Conservation (phyloP, 139 green algal species). For the Tetradesmus lagerheimii region DNA sequence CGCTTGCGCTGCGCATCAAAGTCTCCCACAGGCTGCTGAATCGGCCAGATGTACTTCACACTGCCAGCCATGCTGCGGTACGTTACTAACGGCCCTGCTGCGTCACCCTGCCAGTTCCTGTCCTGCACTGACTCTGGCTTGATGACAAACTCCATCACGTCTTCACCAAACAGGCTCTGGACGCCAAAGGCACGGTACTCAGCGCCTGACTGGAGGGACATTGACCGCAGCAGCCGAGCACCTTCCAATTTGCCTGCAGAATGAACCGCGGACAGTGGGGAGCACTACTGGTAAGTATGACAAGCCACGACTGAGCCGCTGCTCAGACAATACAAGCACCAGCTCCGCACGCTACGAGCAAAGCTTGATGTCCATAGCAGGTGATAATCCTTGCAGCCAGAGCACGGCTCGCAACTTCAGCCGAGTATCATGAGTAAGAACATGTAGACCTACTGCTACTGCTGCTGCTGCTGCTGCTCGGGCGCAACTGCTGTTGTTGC, state of each 20-base stretch:
- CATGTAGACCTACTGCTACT: no score
- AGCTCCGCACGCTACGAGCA: no score
- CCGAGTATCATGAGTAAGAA: no score
- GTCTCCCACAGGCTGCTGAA: slow-evolving; percentile 78
- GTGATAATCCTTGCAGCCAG: no score
- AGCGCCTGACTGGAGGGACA: slow-evolving; percentile 32
- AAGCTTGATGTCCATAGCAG: no score
- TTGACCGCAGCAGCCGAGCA: slow-evolving; percentile 9
- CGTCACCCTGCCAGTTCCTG: slow-evolving; percentile 59
- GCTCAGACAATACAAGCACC: no score
- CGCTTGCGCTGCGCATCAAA: slow-evolving; percentile 76
- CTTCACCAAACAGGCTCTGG: slow-evolving; percentile 53
- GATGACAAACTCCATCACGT: slow-evolving; percentile 67
- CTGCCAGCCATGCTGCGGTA: slow-evolving; percentile 74
- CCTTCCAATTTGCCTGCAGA: slow-evolving; percentile 38
- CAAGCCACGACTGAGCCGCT: no score
- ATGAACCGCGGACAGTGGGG: no score
- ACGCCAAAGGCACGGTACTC: slow-evolving; percentile 39
- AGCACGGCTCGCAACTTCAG: no score
- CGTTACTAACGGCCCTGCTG: slow-evolving; percentile 63
- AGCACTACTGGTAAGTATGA: no score
- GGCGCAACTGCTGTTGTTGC: no score
- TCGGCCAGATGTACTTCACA: slow-evolving; percentile 88
- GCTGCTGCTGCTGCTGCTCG: no score
- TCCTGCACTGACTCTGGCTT: slow-evolving; percentile 57